Conservation (phyloP, 2,329 filamentous ascomycete species). For the Aureobasidium melanogenum region DNA sequence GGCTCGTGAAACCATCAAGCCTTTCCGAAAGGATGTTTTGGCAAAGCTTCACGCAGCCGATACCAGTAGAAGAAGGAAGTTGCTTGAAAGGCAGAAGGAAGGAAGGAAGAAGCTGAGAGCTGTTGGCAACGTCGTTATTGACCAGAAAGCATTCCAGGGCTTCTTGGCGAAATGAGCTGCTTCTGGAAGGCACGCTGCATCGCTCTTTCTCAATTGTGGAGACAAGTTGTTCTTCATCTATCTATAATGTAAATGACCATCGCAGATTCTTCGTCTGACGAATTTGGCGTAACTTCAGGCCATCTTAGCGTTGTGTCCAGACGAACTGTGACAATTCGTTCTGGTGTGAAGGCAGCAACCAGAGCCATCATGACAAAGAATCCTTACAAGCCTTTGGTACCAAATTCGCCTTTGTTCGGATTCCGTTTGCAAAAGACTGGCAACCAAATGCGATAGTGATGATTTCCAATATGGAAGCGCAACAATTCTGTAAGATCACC, state of each 20-base stretch:
- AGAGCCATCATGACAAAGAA: background rate
- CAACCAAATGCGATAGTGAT: background rate
- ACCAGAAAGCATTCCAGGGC: constrained; percentile 88
- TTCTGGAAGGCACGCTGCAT: background rate
- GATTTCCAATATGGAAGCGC: background rate
- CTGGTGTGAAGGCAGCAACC: background rate
- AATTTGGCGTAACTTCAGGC: no score
- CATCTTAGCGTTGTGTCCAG: background rate
- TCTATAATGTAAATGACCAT: background rate
- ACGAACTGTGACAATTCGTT: background rate
- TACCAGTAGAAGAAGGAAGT: constrained; percentile 69
- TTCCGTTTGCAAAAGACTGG: background rate
- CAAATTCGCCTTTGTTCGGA: background rate
- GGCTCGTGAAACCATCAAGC: constrained; percentile 89
- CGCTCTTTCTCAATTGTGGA: background rate
- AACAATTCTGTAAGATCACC: background rate
- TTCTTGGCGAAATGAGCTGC: constrained; percentile 66
- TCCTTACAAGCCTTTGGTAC: background rate
- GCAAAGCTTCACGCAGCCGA: constrained; percentile 90
- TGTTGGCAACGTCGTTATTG: constrained; percentile 86
- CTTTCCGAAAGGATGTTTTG: constrained; percentile 90
- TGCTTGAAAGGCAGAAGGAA: constrained; percentile 95
- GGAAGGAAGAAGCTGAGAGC: constrained; percentile 79
- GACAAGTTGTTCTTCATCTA: no score
- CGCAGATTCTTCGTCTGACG: no score